Evolutionary conservation across 1,284 basidiomycete genomes (phyloP).

Genomic region (Agaricales sp.): DNA sequence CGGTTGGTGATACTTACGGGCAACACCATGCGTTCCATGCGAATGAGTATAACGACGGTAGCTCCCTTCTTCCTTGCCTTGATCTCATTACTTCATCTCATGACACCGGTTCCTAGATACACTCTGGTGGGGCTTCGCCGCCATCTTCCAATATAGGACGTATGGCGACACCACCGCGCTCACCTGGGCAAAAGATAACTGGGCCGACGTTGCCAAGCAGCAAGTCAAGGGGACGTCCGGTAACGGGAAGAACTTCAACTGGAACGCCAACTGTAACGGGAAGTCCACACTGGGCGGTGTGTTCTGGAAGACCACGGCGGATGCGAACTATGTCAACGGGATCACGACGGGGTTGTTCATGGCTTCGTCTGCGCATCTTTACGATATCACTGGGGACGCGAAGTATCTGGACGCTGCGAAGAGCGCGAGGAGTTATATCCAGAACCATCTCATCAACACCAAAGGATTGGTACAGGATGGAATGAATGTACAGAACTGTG

Average conservation of each 20-base stretch:
- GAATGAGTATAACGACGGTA: not conserved
- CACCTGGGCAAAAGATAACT: not conserved
- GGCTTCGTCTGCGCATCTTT: not conserved
- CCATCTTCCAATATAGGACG: not conserved
- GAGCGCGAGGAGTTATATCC: not conserved
- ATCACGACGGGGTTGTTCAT: not conserved
- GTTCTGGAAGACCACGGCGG: not conserved
- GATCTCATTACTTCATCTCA: no score
- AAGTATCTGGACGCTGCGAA: not conserved
- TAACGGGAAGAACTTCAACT: not conserved
- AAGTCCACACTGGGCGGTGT: not conserved
- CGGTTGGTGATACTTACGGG: not conserved
- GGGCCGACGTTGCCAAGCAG: not conserved
- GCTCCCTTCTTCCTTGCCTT: not conserved
- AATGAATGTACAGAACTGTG: not conserved
- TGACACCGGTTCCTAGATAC: not conserved
- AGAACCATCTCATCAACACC: not conserved
- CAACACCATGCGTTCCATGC: not conserved
- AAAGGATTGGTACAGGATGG: not conserved
- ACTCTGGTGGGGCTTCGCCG: not conserved
- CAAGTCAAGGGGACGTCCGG: not conserved
- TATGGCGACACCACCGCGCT: not conserved
- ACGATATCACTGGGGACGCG: not conserved
- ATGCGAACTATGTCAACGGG: not conserved
- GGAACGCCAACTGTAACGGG: not conserved